Evolutionary conservation across 2,329 filamentous ascomycete species (phyloP), one percentile per base, ranked within the genome.

Genomic region (Hymenoscyphus scutula): DNA sequence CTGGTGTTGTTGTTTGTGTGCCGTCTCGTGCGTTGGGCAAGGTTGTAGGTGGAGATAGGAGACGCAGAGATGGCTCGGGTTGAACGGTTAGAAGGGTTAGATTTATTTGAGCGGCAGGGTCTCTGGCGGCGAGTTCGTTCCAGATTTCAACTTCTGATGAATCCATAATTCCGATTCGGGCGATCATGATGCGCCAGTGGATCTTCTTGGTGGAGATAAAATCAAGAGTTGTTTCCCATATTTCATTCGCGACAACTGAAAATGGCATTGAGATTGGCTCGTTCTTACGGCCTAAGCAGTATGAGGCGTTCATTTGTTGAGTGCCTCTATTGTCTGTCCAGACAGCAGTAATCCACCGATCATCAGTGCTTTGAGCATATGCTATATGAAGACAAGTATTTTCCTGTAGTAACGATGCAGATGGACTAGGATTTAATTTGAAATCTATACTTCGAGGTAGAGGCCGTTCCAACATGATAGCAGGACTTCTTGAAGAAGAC

Each of bases 251-350:
- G n/a, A 92, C 79, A 25, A 90, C 85, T 15, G 79, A 78, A 65
- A 92, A 84, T 1, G 78, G 72, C 15, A 79, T 82, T 7, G 82
- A 78, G 2, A 82, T 72, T 1, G 79, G 73, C 60, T 81, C 79
- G 68, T 82, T 79, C 75, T 85, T 82, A 64, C 87, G 79, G 17
- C 85, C 80, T 53, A 94, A 77, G 69, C 89, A 91, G 74, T 92
- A 94, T 0, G 89, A 89, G 0, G 87, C 84, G 17, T 84, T 90
- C 67, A 87, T 85, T 73, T 93, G 89, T 64, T 89, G 85, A 63
- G 84, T 85, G 1, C 91, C 91, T 29, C 84, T 84, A 68, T 87
- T 91, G 72, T 96, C 90, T 1, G 88, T 91, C 91, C 91, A 96
- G 0, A 89, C 89, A 5, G 86, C 89, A 13, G 88, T 89, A 41